These are phyloP conservation scores for Ustilago tritici DNA, from an alignment of 1,284 basidiomycete genomes.

Conservation along the genomic window DNA sequence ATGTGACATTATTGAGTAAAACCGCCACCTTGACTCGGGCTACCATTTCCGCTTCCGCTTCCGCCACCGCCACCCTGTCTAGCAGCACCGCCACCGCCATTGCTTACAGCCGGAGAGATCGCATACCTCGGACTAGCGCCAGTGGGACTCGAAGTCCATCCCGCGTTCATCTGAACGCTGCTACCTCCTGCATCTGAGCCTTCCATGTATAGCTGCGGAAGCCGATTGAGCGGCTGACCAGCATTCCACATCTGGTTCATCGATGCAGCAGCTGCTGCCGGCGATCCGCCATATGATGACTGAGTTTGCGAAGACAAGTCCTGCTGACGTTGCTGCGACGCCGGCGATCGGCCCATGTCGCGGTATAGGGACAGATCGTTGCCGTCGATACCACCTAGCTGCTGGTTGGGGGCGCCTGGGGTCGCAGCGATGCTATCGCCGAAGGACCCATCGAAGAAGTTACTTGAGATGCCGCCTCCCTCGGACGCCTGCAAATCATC, in stretches of 20 bases:
- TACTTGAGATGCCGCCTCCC: constrained; percentile 16
- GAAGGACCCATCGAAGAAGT: constrained; percentile 51
- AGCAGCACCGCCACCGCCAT: background rate
- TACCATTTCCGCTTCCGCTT: constrained; percentile 10
- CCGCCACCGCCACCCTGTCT: constrained; percentile 6
- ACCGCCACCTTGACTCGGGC: constrained; percentile 17
- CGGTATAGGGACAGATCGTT: constrained; percentile 40
- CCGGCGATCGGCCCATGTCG: constrained; percentile 20
- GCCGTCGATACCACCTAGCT: constrained; percentile 11
- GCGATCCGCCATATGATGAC: constrained; percentile 4
- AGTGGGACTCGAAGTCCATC: constrained; percentile 20
- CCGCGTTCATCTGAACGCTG: constrained; percentile 5
- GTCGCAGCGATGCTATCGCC: constrained; percentile 17
- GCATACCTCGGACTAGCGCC: constrained; percentile 15
- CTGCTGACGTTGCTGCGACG: background rate
- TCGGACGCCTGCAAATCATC: constrained; percentile 36
- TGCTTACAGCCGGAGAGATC: constrained; percentile 1
- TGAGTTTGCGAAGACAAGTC: background rate
- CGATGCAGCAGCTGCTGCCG: constrained; percentile 15
- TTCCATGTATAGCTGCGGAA: constrained; percentile 19
- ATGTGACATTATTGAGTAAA: constrained; percentile 7
- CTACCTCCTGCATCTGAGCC: background rate
- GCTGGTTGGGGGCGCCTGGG: constrained; percentile 18
- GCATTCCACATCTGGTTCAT: constrained; percentile 34
- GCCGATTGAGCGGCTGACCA: constrained; percentile 11